A percentile compares a stretch with the other conserved stretches of the same genome.
Evolutionary conservation across 305 asterid genomes (phyloP).

Genomic region (Stenogyne calaminthoides): DNA sequence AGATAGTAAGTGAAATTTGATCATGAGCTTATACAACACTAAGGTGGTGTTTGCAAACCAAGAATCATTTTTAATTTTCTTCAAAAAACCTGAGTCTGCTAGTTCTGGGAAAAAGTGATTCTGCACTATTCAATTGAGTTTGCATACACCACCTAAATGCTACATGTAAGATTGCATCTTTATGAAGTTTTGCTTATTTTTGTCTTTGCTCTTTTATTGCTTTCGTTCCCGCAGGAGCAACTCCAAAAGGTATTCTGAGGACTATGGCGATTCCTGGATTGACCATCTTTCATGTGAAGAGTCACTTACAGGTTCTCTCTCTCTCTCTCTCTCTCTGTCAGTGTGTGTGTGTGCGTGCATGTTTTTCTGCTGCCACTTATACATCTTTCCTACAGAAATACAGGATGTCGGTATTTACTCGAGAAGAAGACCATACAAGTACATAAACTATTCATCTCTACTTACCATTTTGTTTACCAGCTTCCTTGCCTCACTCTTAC

Average conservation of each 20-base stretch:
- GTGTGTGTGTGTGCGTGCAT: too few species aligned
- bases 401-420: constrained; percentile 80
- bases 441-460: constrained; percentile 30
- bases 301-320: constrained; percentile 76
- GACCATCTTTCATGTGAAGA: constrained; percentile 89
- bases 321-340: constrained; percentile 20
- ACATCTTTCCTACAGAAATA: constrained; percentile 57
- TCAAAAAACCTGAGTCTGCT: too few species aligned
- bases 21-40: neutral
- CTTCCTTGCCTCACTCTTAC: neutral
- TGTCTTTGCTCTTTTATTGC: constrained; percentile 1
- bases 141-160: neutral
- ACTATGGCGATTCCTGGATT: constrained; percentile 77
- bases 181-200: neutral
- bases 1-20: constrained; percentile 64
- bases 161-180: neutral
- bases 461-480: constrained; percentile 6
- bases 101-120: too few species aligned
- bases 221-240: constrained; percentile 57
- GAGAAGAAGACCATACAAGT: constrained; percentile 74
- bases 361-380: neutral
- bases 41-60: neutral
- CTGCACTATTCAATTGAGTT: too few species aligned
- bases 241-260: constrained; percentile 82
- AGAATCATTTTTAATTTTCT: too few species aligned